These are phyloP conservation scores for Eucalyptus urophylla DNA, from an alignment of 345 rosid genomes.

Conservation along the genomic window DNA sequence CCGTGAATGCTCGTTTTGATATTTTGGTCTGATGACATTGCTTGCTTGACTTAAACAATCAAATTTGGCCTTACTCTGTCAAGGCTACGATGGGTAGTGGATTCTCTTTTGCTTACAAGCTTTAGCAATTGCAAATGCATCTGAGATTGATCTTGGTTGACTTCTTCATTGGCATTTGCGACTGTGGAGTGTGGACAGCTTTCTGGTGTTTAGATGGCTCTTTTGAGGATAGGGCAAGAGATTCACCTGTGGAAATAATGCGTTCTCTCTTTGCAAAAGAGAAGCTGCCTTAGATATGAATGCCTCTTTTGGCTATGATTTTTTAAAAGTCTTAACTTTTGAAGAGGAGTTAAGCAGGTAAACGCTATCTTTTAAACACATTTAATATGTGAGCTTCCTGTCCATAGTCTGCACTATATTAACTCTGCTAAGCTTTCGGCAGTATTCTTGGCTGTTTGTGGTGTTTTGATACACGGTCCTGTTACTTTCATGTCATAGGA, in stretches of 20 bases:
- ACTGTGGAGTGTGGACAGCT: background rate
- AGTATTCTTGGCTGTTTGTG: too few species aligned
- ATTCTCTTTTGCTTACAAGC: conserved; percentile 2
- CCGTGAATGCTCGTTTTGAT: too few species aligned
- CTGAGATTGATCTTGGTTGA: background rate
- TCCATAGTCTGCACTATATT: background rate
- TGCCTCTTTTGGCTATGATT: background rate
- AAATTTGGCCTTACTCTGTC: too few species aligned
- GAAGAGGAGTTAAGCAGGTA: too few species aligned
- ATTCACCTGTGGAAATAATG: background rate
- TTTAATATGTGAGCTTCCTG: too few species aligned
- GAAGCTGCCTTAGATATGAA: conserved; percentile 5
- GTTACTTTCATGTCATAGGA: too few species aligned
- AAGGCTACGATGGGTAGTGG: conserved; percentile 1
- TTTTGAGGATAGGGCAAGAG: background rate
- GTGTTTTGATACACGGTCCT: too few species aligned
- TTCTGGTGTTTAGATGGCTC: background rate
- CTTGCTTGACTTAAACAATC: too few species aligned
- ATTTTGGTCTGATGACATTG: too few species aligned
- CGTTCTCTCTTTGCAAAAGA: background rate
- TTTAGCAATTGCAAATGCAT: conserved; percentile 6
- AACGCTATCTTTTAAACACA: background rate
- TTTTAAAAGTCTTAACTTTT: too few species aligned
- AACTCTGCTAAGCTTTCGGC: too few species aligned
- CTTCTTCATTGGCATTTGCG: background rate